phyloP scores from a whole-genome alignment of 345 rosid species.

The Pugionium cornutum region DNA sequence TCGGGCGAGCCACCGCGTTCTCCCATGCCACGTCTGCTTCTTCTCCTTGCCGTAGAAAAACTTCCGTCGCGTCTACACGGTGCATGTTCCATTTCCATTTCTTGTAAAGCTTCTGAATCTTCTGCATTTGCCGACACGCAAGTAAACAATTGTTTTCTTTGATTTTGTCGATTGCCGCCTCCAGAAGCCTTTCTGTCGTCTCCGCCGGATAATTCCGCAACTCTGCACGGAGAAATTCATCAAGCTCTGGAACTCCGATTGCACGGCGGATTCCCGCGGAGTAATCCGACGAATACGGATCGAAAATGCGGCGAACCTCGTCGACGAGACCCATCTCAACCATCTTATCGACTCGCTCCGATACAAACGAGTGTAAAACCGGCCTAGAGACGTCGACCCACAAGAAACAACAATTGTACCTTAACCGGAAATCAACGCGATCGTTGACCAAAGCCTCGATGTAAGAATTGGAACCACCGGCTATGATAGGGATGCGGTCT shows the following conservation, averaged over 20 bases:
- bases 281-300: conserved; percentile 52
- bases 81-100: conserved; percentile 69
- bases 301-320: conserved; percentile 59
- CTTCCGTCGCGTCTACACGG: conserved; percentile 76
- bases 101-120: conserved; percentile 54
- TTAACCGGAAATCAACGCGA: conserved; percentile 57
- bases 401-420: conserved; percentile 69
- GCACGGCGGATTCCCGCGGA: conserved; percentile 68
- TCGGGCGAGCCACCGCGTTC: conserved; percentile 54
- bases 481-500: conserved; percentile 65
- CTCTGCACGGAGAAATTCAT: conserved; percentile 53
- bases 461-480: conserved; percentile 91
- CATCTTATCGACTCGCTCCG: conserved; percentile 81
- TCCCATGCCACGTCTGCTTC: conserved; percentile 75
- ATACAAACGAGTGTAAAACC: conserved; percentile 59
- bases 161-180: conserved; percentile 53
- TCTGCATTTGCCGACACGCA: conserved; percentile 59
- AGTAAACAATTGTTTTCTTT: conserved; percentile 60
- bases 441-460: conserved; percentile 63
- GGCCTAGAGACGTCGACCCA: conserved; percentile 79
- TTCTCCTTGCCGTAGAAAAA: conserved; percentile 52
- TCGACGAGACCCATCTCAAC: conserved; percentile 63
- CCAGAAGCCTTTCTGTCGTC: conserved; percentile 43
- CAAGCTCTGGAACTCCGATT: conserved; percentile 79
- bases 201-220: conserved; percentile 19